Base-by-base conservation (phyloP, 2,329 filamentous ascomycete species). In the Epichloe elymi region DNA sequence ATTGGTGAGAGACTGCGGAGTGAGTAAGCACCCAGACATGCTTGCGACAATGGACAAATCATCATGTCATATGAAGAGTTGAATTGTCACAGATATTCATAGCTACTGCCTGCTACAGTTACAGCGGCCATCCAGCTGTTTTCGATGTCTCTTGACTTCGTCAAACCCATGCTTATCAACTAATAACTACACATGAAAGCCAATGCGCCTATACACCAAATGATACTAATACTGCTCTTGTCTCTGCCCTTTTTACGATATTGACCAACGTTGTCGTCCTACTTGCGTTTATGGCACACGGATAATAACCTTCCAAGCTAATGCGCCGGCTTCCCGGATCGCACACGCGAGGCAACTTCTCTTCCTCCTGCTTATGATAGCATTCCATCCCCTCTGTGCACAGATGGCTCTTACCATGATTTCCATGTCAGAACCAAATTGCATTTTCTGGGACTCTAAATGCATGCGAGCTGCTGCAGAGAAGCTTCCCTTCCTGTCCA, bases 321-420 rank as follows among this genome's bases (percentile, higher is more conserved):
- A 63, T 3, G 82, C 85, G 5, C 80, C 80, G 0, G 85, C 85
- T 68, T 91, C 85, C 17, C 86, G 75, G 42, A 91, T 78, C 40
- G 83, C 84, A 65, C 86, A 91, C 3, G 78, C 77, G 37, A 90
- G 65, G 61, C 86, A 91, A 0, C 83, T 85, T 54, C 84, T 73
- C 56, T 79, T 77, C 39, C 75, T 72, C 48, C 83, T 73, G 54
- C 82, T 86, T 55, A 90, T 74, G 17, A 90, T 63, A 20, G 86
- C 85, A 62, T 88, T 85, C 74, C 82, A 83, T 2, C 86, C 86
- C 57, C 76, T 80, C 60, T 86, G 80, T 0, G 85, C 82, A 62
- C 86, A 90, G 57, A 87, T 73, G 2, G 85, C 85, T 46, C 86
- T 72, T 1, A 82, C 83, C 49, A 90, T 67, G 8, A 89, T 74